Conservation (phyloP, 768 basidiomycete species). For the Lactarius akahatsu region DNA sequence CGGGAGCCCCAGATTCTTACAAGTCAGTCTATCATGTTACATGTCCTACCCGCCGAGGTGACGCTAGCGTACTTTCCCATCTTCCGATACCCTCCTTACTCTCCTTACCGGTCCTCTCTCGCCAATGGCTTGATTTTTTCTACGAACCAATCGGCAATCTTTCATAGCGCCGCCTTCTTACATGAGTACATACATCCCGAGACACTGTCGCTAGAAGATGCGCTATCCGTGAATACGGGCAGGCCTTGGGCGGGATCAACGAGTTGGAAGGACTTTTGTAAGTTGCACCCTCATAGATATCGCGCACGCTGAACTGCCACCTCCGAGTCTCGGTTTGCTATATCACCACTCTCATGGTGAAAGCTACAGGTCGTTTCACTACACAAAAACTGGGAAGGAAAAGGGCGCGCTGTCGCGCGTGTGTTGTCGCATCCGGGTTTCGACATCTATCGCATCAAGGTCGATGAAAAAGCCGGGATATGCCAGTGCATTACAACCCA, state of each 20-base stretch:
- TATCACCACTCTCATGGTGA: not conserved
- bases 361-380: conserved; percentile 51
- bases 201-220: conserved; percentile 35
- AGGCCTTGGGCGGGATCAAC: not conserved
- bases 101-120: conserved; percentile 31
- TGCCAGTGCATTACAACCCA: conserved; percentile 63
- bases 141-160: conserved; percentile 50
- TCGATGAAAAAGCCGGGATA: conserved; percentile 60
- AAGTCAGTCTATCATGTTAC: conserved; percentile 34
- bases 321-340: too few relatives aligned
- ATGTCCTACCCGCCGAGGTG: conserved; percentile 54
- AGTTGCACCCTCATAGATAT: conserved; percentile 30
- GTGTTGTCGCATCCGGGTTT: conserved; percentile 37
- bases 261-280: not conserved
- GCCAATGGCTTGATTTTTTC: conserved; percentile 40
- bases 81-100: conserved; percentile 48
- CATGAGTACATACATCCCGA: conserved; percentile 35
- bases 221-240: conserved; percentile 34
- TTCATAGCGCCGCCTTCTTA: conserved; percentile 52
- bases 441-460: conserved; percentile 70
- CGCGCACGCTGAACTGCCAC: too few relatives aligned
- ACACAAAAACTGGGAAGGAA: conserved; percentile 56
- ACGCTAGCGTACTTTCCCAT: conserved; percentile 45
- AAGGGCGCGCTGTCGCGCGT: conserved; percentile 43
- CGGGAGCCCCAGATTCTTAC: too few relatives aligned